Evolutionary conservation across 1,139 yeast genomes (phyloP).

Genomic region (Magnusiomyces sp.): DNA sequence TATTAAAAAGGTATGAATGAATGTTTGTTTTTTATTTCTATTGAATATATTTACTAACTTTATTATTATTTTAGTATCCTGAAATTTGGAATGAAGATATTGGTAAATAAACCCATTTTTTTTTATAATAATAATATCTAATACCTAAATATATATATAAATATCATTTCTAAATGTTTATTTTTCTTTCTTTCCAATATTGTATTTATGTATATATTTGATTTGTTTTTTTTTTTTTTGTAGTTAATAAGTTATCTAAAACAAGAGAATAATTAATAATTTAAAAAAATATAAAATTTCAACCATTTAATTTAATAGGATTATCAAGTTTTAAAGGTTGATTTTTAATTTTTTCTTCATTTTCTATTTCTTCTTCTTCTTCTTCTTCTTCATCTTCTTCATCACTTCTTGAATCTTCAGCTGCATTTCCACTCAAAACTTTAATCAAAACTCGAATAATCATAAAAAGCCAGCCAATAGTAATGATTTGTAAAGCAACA

Average conservation of each 20-base stretch:
- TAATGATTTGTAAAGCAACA: conserved; percentile 57
- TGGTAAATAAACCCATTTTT: conserved; percentile 37
- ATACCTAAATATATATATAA: no score
- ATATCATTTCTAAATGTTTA: no score
- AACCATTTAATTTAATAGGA: no score
- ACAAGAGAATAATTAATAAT: neutral
- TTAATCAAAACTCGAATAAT: conserved; percentile 61
- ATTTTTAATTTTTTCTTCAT: neutral
- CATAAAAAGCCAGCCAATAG: conserved; percentile 66
- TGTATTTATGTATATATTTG: no score
- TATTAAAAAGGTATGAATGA: conserved; percentile 52
- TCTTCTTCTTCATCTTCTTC: conserved; percentile 43
- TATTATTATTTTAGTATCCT: conserved; percentile 39
- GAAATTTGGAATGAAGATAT: conserved; percentile 86
- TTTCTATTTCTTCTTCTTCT: neutral
- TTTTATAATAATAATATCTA: no score
- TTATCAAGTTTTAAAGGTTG: neutral
- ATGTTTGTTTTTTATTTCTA: neutral
- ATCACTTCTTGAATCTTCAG: conserved; percentile 77
- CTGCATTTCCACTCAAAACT: conserved; percentile 56
- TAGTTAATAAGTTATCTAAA: no score
- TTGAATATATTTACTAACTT: neutral
- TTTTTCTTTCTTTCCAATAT: no score
- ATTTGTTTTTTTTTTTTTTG: no score
- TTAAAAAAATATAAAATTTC: neutral